Percentiles rank a stretch among this genome's conserved stretches.
Conservation (phyloP, 1,139 yeast species). For the Zhuliangozyma blackwelliae region DNA sequence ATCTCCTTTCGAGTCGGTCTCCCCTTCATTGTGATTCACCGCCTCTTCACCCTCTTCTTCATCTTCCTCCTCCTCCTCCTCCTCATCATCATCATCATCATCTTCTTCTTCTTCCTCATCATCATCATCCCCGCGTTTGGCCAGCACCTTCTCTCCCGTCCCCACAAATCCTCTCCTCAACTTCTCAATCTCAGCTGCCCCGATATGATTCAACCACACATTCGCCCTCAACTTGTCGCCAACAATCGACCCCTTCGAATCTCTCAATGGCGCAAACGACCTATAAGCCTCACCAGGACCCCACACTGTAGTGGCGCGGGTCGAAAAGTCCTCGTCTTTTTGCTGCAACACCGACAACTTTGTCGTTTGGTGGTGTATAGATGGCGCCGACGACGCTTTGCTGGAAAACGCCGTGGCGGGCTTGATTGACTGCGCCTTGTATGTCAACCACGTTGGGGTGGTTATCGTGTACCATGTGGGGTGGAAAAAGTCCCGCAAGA, state of each 20-base stretch:
- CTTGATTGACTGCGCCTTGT: constrained; percentile 30
- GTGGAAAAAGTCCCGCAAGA: constrained; percentile 69
- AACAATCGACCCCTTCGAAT: constrained; percentile 66
- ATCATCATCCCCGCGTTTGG: constrained; percentile 1
- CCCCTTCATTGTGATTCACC: constrained; percentile 5
- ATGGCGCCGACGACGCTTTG: constrained; percentile 10
- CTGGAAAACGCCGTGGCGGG: constrained; percentile 18
- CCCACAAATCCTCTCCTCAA: constrained; percentile 23
- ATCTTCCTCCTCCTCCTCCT: constrained; percentile 4
- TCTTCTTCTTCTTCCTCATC: constrained; percentile 9
- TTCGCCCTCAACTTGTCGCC: constrained; percentile 60
- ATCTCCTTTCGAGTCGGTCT: neutral
- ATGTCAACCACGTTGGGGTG: constrained; percentile 75
- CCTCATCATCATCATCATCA: constrained; percentile 5
- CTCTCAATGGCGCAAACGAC: constrained; percentile 77
- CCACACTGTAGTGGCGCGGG: constrained; percentile 8
- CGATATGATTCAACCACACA: constrained; percentile 78
- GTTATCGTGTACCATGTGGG: constrained; percentile 86
- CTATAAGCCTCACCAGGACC: constrained; percentile 46
- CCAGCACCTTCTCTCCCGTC: constrained; percentile 6
- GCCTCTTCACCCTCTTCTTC: constrained; percentile 9
- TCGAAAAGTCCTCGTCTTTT: constrained; percentile 10
- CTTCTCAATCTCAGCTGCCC: constrained; percentile 47
- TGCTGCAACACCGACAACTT: constrained; percentile 14
- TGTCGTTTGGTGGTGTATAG: constrained; percentile 11